Conservation (phyloP, 257 asterid genomes). For the Linaria vulgaris region DNA sequence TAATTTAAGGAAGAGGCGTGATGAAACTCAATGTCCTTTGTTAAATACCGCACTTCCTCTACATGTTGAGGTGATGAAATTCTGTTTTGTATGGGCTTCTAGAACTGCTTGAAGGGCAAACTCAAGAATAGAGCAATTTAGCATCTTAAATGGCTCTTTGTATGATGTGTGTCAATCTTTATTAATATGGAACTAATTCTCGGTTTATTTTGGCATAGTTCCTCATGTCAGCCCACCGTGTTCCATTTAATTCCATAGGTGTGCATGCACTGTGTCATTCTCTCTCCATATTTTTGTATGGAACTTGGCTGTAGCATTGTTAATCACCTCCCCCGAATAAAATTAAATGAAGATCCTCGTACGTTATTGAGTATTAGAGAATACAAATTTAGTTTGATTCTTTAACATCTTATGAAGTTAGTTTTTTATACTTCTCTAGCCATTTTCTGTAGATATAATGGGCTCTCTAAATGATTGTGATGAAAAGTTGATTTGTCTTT, state of each 20-base stretch:
- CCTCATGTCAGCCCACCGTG: neutral
- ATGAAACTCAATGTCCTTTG: too few relatives aligned
- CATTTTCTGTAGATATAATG: constrained; percentile 16
- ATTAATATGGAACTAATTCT: neutral
- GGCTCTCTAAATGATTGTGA: constrained; percentile 17
- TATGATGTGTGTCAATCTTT: neutral
- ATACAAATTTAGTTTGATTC: neutral
- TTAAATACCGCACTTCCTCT: too few relatives aligned
- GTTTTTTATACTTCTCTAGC: neutral
- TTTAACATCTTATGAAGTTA: constrained; percentile 9
- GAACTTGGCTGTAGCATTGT: neutral
- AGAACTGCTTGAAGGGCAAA: neutral
- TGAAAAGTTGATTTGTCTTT: constrained; percentile 18
- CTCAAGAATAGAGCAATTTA: neutral
- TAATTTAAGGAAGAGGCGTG: too few relatives aligned
- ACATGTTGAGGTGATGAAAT: too few relatives aligned
- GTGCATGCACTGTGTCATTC: neutral
- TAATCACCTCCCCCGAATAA: neutral
- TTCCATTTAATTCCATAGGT: neutral
- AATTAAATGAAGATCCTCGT: neutral
- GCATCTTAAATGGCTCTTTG: neutral
- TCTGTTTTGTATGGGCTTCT: neutral
- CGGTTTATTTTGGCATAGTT: neutral
- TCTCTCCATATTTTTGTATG: neutral
- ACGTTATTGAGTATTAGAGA: neutral